Evolutionary conservation across 2,329 filamentous ascomycete species (phyloP).

Genomic region (Colletotrichum lentis): DNA sequence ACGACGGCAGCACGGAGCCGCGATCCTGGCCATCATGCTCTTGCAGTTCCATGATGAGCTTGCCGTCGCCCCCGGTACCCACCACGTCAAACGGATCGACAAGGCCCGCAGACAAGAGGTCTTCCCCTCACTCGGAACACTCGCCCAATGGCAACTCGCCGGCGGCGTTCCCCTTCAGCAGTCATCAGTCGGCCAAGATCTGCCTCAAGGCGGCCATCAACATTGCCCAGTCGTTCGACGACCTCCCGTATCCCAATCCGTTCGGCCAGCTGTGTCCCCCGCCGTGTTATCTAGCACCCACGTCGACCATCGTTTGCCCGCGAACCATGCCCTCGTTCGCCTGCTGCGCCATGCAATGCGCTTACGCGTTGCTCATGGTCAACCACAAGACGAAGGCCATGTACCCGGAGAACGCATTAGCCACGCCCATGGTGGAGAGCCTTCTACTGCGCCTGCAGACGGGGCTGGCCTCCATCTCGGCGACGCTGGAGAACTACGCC

Average conservation of each 20-base stretch:
- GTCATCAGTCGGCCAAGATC: conserved; percentile 57
- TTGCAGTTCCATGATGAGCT: conserved; percentile 45
- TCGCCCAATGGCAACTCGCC: conserved; percentile 33
- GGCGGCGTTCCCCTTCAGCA: conserved; percentile 53
- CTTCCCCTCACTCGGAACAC: conserved; percentile 34
- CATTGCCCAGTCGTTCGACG: conserved; percentile 56
- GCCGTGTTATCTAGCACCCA: conserved; percentile 48
- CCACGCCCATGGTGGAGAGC: conserved; percentile 45
- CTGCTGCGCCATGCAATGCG: conserved; percentile 57
- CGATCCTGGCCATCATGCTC: conserved; percentile 48
- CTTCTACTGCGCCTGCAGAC: conserved; percentile 52
- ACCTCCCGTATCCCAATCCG: conserved; percentile 57
- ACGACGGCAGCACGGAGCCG: conserved; percentile 43
- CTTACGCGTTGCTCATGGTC: conserved; percentile 55
- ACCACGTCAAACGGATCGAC: conserved; percentile 43
- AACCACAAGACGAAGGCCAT: conserved; percentile 52
- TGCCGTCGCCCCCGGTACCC: conserved; percentile 44
- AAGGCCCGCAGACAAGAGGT: conserved; percentile 40
- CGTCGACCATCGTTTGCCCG: conserved; percentile 51
- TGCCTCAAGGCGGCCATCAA: conserved; percentile 59
- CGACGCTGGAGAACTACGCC: conserved; percentile 54
- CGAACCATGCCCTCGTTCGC: conserved; percentile 56
- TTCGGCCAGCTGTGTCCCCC: conserved; percentile 47
- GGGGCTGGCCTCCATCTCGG: conserved; percentile 52
- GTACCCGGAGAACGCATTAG: conserved; percentile 43